phyloP scores from a whole-genome alignment of 768 basidiomycete species.

The Mycena leptocephala region DNA sequence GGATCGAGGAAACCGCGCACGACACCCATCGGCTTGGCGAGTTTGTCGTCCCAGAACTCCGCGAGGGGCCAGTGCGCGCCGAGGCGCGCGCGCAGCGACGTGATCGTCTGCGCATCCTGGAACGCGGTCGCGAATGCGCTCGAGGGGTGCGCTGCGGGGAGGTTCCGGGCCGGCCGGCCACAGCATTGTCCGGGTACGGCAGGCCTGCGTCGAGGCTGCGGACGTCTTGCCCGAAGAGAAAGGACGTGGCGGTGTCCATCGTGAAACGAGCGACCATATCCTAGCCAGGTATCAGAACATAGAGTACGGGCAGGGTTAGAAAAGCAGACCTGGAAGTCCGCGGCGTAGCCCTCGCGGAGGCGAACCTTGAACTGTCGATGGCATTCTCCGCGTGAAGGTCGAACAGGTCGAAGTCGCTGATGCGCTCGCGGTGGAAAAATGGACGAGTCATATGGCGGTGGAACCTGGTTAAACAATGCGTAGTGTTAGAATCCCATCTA shows the following conservation, averaged over 20 bases:
- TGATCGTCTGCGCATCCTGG: slow-evolving; percentile 61
- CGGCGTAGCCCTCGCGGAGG: no score
- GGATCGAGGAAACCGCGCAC: slow-evolving; percentile 70
- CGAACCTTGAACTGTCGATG: not conserved
- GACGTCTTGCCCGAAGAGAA: no score
- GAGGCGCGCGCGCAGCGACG: slow-evolving; percentile 56
- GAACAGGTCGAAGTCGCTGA: slow-evolving; percentile 77
- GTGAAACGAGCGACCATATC: no score
- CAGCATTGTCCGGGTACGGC: no score
- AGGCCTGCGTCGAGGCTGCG: no score
- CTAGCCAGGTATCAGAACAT: no score
- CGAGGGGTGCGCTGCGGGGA: not conserved
- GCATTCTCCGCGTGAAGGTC: slow-evolving; percentile 69
- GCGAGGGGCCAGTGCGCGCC: slow-evolving; percentile 66
- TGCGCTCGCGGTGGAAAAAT: slow-evolving; percentile 69
- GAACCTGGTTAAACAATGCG: slow-evolving; percentile 54
- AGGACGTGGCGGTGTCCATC: no score
- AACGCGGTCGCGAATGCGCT: slow-evolving; percentile 66
- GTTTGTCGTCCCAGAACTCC: slow-evolving; percentile 69
- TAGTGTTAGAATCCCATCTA: not conserved
- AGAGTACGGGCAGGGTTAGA: no score
- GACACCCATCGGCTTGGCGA: slow-evolving; percentile 60
- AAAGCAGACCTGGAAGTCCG: no score
- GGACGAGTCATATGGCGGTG: slow-evolving; percentile 84
- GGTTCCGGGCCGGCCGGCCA: no score